phyloP scores from a whole-genome alignment of 768 basidiomycete species.

The Gyrodon lividus region DNA sequence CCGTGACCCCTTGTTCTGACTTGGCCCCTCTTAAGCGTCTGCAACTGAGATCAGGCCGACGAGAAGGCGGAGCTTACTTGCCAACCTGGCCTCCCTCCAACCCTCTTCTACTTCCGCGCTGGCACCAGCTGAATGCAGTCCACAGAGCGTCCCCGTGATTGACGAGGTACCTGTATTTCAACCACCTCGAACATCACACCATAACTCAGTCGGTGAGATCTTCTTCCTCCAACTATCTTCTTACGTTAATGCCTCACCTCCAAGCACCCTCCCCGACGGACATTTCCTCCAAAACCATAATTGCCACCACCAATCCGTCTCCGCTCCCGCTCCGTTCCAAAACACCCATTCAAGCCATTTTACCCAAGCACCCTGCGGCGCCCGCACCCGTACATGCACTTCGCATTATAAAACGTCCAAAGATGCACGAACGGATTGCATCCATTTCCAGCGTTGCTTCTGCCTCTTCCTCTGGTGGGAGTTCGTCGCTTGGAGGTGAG shows the following conservation, averaged over 20 bases:
- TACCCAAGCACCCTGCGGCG: constrained; percentile 2
- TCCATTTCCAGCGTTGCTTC: constrained; percentile 15
- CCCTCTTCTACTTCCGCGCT: background rate
- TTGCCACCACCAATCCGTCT: background rate
- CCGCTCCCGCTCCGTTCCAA: background rate
- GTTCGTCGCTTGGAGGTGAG: background rate
- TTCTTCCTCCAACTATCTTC: background rate
- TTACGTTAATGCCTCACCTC: background rate
- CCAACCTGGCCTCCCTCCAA: background rate
- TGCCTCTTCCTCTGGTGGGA: constrained; percentile 2
- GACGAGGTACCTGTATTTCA: background rate
- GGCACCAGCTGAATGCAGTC: background rate
- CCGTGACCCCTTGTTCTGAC: background rate
- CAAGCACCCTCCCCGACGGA: background rate
- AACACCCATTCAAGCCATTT: background rate
- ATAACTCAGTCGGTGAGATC: background rate
- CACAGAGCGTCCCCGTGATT: background rate
- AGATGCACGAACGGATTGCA: constrained; percentile 16
- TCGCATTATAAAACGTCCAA: constrained; percentile 29
- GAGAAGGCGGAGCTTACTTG: background rate
- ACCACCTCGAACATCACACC: background rate
- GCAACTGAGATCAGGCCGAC: background rate
- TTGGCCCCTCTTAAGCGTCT: background rate
- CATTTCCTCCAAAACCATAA: too few relatives aligned
- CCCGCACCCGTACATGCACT: constrained; percentile 25